Evolutionary conservation across 23 red algal genomes (phyloP).

Genomic region (Gracilaria vermiculophylla): DNA sequence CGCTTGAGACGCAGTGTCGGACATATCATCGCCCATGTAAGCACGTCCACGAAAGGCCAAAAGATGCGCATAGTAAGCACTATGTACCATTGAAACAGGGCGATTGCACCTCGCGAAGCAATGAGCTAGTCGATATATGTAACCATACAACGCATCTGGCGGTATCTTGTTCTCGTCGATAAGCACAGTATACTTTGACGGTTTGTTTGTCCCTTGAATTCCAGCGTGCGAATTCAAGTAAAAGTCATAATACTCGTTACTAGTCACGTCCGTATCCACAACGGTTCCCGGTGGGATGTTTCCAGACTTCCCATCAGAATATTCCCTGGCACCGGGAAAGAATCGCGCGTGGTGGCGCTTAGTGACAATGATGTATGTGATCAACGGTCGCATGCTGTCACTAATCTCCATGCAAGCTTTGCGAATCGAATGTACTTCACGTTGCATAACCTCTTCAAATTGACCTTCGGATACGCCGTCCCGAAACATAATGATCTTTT

Average conservation of each 20-base stretch:
- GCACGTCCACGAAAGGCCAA: slow-evolving; percentile 59
- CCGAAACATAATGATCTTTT: slow-evolving; percentile 62
- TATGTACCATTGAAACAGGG: slow-evolving; percentile 58
- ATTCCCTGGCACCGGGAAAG: background rate
- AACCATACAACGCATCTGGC: slow-evolving; percentile 32
- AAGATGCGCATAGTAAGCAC: slow-evolving; percentile 54
- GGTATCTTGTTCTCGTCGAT: slow-evolving; percentile 57
- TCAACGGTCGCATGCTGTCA: background rate
- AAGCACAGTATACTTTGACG: slow-evolving; percentile 39
- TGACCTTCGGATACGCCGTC: slow-evolving; percentile 71
- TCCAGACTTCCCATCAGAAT: background rate
- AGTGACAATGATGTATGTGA: slow-evolving; percentile 59
- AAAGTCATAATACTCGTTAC: slow-evolving; percentile 37
- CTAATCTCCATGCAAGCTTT: background rate
- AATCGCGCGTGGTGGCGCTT: slow-evolving; percentile 70
- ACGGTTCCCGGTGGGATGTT: slow-evolving; percentile 53
- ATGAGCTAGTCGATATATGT: slow-evolving; percentile 42
- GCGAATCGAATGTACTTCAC: slow-evolving; percentile 43
- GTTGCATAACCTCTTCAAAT: slow-evolving; percentile 49
- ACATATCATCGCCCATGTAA: slow-evolving; percentile 55
- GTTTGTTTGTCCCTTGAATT: slow-evolving; percentile 63
- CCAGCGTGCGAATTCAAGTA: slow-evolving; percentile 62
- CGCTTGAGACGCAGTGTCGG: slow-evolving; percentile 20
- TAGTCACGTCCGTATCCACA: slow-evolving; percentile 15
- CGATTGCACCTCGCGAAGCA: slow-evolving; percentile 35